Conservation (phyloP, 192 early-diverging fungal species). For the Paraglomus occultum region DNA sequence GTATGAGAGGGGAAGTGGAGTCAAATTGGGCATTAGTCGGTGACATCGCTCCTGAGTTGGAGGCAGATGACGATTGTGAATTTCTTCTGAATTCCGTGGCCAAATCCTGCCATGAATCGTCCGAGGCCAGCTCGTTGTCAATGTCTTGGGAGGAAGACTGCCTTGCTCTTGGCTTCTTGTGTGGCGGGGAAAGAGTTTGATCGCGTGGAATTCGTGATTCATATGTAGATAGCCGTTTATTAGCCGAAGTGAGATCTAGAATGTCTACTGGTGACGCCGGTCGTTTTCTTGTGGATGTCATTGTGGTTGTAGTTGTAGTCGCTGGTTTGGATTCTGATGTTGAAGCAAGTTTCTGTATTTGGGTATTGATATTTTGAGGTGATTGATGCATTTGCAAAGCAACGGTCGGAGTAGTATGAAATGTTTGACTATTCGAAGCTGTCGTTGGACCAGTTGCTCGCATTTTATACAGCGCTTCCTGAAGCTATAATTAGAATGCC, state of each 20-base stretch:
- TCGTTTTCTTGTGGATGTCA: conserved; percentile 25
- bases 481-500: conserved; percentile 33
- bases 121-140: conserved; percentile 24
- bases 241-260: conserved; percentile 10
- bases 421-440: conserved; percentile 31
- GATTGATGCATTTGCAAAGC: conserved; percentile 3
- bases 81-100: conserved; percentile 19
- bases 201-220: conserved; percentile 3
- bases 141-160: not conserved
- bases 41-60: conserved; percentile 20
- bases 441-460: conserved; percentile 40
- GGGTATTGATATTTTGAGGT: conserved; percentile 18
- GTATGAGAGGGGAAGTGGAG: conserved; percentile 8
- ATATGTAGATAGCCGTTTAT: conserved; percentile 16
- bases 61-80: conserved; percentile 4
- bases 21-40: conserved; percentile 12
- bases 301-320: conserved; percentile 21
- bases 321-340: conserved; percentile 25
- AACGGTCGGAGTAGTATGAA: conserved; percentile 23
- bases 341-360: conserved; percentile 27
- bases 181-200: conserved; percentile 30
- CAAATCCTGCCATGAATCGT: conserved; percentile 7
- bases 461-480: conserved; percentile 46
- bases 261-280: conserved; percentile 25
- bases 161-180: conserved; percentile 29